Base-by-base conservation (phyloP, 176 grass and related monocot species). In the Puccinellia tenuiflora region DNA sequence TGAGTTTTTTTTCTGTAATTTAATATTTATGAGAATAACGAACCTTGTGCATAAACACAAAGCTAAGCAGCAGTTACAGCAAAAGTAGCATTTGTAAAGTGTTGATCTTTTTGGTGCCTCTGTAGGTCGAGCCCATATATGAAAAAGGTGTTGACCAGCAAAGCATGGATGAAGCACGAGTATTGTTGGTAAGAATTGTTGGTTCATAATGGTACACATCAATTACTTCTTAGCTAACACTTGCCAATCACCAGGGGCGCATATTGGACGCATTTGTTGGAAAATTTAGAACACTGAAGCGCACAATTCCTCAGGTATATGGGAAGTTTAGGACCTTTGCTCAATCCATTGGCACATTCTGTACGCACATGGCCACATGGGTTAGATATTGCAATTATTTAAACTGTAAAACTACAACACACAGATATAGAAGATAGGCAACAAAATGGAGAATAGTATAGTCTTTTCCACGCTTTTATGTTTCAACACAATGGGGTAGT, bases 231-330 rank as follows among this genome's bases (percentile, higher is more conserved):
- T 78, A 80, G 55, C 69, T 52, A 81, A 81, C 14, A 16, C 50
- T 68, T 68, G 9, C 37, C 35, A 83, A 74, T 84, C 53, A 79
- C 48, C 81, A 99, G 96, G 92, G 93, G 21, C 91, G 96, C 59
- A 99, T 99, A 88, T 91, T 99, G 83, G 96, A 99, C 78, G 94
- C 96, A 73, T 99, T 99, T 79, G 96, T 99, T 79, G 90, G 96
- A 40, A 99, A 99, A 80, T 96, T 96, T 61, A 90, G 96, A 76
- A 96, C 93, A 34, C 85, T 99, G 79, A 99, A 93, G 78, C 91
- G 89, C 76, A 95, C 91, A 77, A 84, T 96, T 83, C 88, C 93
- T 90, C 96, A 99, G 96, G 96, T 99, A 86, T 68, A 21, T 82
- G 66, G 4, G 20, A 45, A 67, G 31, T 13, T 88, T 20, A 52